Conservation (phyloP, 2,329 filamentous ascomycete species). For the Neonectria sp. region DNA sequence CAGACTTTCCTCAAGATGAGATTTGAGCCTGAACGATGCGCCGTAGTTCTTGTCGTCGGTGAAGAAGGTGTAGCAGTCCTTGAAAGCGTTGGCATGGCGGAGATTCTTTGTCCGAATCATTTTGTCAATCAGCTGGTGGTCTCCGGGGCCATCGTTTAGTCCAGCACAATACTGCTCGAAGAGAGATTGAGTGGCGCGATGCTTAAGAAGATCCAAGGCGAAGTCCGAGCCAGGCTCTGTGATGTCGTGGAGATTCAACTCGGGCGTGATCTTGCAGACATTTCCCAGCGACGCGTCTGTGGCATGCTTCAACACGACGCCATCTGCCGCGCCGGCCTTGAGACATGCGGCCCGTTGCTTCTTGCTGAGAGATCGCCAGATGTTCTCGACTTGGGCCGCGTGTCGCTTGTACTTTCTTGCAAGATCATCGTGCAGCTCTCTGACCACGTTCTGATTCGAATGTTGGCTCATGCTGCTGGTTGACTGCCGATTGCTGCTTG, state of each 20-base stretch:
- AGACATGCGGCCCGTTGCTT: conserved; percentile 53
- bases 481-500: no score
- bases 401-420: conserved; percentile 56
- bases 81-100: conserved; percentile 44
- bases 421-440: conserved; percentile 56
- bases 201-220: conserved; percentile 56
- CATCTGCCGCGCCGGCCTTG: conserved; percentile 51
- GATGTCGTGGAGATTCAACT: conserved; percentile 61
- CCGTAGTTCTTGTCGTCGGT: conserved; percentile 54
- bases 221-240: conserved; percentile 52
- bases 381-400: conserved; percentile 50
- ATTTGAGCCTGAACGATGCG: conserved; percentile 46
- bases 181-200: conserved; percentile 54
- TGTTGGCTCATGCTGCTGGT: background rate
- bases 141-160: conserved; percentile 51
- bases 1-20: background rate
- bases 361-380: conserved; percentile 58
- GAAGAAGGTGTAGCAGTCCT: conserved; percentile 56
- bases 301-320: conserved; percentile 53
- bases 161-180: conserved; percentile 53
- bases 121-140: conserved; percentile 52
- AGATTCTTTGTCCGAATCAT: conserved; percentile 55
- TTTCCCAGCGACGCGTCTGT: conserved; percentile 54
- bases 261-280: conserved; percentile 58
- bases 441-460: background rate